phyloP scores from a whole-genome alignment of 2,329 filamentous ascomycete species.

The Nigrospora oryzae region DNA sequence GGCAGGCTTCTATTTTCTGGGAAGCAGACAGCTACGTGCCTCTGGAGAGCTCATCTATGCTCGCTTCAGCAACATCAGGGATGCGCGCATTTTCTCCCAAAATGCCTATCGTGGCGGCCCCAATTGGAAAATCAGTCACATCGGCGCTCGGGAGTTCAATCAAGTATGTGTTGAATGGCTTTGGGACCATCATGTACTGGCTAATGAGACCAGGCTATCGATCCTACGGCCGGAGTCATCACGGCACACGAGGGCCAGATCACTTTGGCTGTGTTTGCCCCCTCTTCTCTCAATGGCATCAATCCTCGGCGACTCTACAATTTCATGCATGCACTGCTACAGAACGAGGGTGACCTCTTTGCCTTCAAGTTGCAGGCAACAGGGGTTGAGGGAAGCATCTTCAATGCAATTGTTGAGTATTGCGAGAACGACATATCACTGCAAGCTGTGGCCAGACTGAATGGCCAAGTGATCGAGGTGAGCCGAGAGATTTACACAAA shows the following conservation, averaged over 20 bases:
- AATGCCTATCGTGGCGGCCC: conserved; percentile 33
- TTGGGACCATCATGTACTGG: neutral
- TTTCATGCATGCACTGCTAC: conserved; percentile 31
- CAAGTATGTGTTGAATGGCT: conserved; percentile 12
- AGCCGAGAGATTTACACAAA: conserved; percentile 6
- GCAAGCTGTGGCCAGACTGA: conserved; percentile 29
- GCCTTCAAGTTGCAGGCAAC: conserved; percentile 34
- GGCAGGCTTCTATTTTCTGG: conserved; percentile 24
- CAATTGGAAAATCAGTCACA: conserved; percentile 37
- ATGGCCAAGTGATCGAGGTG: conserved; percentile 27
- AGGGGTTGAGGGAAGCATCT: conserved; percentile 30
- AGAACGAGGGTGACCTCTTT: conserved; percentile 41
- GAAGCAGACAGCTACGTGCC: conserved; percentile 25
- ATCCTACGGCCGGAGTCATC: conserved; percentile 17
- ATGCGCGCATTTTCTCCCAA: conserved; percentile 42
- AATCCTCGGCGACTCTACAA: conserved; percentile 23
- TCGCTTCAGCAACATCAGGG: conserved; percentile 52
- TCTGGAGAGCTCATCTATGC: conserved; percentile 38
- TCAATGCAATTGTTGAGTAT: conserved; percentile 44
- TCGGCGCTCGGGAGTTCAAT: conserved; percentile 36
- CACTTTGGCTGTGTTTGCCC: conserved; percentile 35
- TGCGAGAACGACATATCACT: conserved; percentile 37
- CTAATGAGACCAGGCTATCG: conserved; percentile 13
- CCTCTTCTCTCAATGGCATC: conserved; percentile 6
- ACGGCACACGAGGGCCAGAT: conserved; percentile 48